phyloP scores from a whole-genome alignment of 2,329 filamentous ascomycete genomes.

The Aspergillus japonicus region DNA sequence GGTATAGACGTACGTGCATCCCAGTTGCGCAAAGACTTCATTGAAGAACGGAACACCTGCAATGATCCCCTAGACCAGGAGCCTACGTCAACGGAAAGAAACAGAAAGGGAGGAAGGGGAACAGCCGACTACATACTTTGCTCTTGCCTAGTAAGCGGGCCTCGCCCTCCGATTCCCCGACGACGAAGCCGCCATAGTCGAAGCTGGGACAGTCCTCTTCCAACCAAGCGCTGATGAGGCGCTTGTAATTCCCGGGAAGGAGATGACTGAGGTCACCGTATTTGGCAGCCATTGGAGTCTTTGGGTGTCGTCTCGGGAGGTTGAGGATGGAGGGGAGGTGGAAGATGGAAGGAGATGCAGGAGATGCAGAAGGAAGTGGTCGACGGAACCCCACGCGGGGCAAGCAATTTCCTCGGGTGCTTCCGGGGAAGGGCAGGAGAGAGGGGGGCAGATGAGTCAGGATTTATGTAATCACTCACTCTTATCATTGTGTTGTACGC shows the following conservation, averaged over 20 bases:
- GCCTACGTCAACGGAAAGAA: not conserved
- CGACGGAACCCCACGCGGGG: not conserved
- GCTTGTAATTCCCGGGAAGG: constrained; percentile 81
- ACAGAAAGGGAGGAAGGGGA: not conserved
- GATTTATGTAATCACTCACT: too few relatives aligned
- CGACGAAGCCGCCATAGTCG: constrained; percentile 96
- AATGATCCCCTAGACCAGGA: constrained; percentile 63
- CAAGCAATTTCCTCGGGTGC: not conserved
- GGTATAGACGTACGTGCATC: constrained; percentile 62
- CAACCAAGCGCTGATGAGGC: constrained; percentile 77
- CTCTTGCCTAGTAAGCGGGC: constrained; percentile 58
- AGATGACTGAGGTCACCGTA: constrained; percentile 68
- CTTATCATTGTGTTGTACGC: too few relatives aligned
- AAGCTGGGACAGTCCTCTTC: constrained; percentile 95
- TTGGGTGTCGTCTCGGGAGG: not conserved
- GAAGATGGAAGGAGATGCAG: not conserved
- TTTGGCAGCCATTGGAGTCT: constrained; percentile 53
- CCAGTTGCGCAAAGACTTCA: constrained; percentile 86
- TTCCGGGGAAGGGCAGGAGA: not conserved
- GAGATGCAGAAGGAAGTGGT: too few relatives aligned
- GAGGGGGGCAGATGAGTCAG: not conserved
- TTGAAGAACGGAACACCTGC: constrained; percentile 94
- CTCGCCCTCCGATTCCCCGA: constrained; percentile 59
- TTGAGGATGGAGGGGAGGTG: not conserved
- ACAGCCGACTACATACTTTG: constrained; percentile 38